A percentile compares a stretch with the other conserved stretches of the same genome.
These are phyloP conservation scores for Dipteronia dyeriana DNA, from an alignment of 345 rosid genomes.

Conservation along the genomic window DNA sequence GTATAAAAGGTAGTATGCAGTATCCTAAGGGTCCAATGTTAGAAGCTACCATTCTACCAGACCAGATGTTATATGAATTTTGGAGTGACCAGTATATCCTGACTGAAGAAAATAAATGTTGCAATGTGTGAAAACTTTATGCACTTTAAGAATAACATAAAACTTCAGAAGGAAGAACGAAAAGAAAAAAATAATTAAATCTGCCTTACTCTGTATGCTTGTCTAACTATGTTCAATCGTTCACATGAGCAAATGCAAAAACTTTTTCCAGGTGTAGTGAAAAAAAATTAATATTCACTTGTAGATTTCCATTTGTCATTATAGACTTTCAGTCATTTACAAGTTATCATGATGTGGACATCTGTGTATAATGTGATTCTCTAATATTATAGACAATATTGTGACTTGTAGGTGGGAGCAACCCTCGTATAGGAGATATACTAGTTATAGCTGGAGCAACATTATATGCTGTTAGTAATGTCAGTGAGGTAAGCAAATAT, in stretches of 20 bases:
- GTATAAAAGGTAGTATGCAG: neutral
- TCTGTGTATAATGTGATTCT: constrained; percentile 1
- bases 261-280: neutral
- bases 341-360: neutral
- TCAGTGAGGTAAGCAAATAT: constrained; percentile 61
- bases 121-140: neutral
- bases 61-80: neutral
- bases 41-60: neutral
- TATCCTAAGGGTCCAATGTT: neutral
- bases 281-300: neutral
- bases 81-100: neutral
- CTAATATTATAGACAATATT: constrained; percentile 7
- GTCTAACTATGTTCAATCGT: neutral
- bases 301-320: neutral
- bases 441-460: constrained; percentile 75
- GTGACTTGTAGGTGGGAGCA: constrained; percentile 56
- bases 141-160: neutral
- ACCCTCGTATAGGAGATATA: constrained; percentile 68
- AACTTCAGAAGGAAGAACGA: neutral
- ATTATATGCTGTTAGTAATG: constrained; percentile 66
- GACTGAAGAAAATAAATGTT: neutral
- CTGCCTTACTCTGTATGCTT: neutral
- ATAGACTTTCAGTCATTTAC: constrained; percentile 2
- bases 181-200: neutral
- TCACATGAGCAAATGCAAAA: constrained; percentile 1